phyloP scores from a whole-genome alignment of 768 basidiomycete species.

The Mycena maculata region DNA sequence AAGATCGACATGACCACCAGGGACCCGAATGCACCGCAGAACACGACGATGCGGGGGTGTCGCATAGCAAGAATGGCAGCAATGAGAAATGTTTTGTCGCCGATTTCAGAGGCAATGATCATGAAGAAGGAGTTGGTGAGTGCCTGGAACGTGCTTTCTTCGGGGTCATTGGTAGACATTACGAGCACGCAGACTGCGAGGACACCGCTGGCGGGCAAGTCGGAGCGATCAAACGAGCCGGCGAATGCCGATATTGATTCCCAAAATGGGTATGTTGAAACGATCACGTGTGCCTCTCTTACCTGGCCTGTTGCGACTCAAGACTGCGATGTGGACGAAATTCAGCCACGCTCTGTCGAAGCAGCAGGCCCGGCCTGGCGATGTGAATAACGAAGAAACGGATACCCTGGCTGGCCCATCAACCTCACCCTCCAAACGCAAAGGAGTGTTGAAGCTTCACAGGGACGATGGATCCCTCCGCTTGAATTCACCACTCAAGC shows the following conservation, averaged over 20 bases:
- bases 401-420: slow-evolving; percentile 55
- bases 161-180: slow-evolving; percentile 29
- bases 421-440: slow-evolving; percentile 59
- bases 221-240: too few species aligned
- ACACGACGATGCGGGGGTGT: slow-evolving; percentile 87
- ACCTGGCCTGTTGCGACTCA: slow-evolving; percentile 24
- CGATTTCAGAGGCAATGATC: slow-evolving; percentile 94
- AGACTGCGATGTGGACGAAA: slow-evolving; percentile 31
- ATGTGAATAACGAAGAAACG: slow-evolving; percentile 39
- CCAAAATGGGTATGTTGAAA: too few species aligned
- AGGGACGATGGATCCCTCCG: slow-evolving; percentile 53
- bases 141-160: slow-evolving; percentile 58
- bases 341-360: slow-evolving; percentile 30
- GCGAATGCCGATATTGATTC: too few species aligned
- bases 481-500: slow-evolving; percentile 50
- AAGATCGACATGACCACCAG: slow-evolving; percentile 94
- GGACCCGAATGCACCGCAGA: slow-evolving; percentile 88
- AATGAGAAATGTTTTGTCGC: slow-evolving; percentile 97
- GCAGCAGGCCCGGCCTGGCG: slow-evolving; percentile 31
- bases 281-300: slow-evolving; percentile 9
- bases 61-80: slow-evolving; percentile 89
- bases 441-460: slow-evolving; percentile 63
- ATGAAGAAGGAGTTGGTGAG: slow-evolving; percentile 85
- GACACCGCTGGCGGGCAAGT: too few species aligned
- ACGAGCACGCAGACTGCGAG: neutral